phyloP scores from a whole-genome alignment of 1,284 basidiomycete genomes.

The Ceratorhiza oryzae-sativae region DNA sequence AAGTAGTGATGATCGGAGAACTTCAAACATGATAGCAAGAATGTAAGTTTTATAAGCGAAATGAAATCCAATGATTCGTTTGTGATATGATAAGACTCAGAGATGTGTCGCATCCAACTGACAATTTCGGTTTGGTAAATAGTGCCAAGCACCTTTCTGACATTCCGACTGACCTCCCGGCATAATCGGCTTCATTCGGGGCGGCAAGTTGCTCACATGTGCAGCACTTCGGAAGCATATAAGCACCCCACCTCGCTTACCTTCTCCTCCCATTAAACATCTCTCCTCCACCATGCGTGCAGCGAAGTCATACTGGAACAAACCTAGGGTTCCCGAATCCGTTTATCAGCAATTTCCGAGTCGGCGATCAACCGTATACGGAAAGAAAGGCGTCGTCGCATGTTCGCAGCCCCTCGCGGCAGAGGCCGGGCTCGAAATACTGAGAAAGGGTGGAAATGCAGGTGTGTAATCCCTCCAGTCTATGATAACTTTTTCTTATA shows the following conservation, averaged over 20 bases:
- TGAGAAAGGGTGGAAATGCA: slow-evolving; percentile 91
- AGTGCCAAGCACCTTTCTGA: neutral
- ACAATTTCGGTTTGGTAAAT: neutral
- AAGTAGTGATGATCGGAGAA: slow-evolving; percentile 73
- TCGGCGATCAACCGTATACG: slow-evolving; percentile 78
- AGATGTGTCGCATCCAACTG: neutral
- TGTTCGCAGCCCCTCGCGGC: slow-evolving; percentile 91
- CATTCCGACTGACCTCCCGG: too few species aligned
- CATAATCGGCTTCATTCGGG: slow-evolving; percentile 38
- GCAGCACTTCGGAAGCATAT: slow-evolving; percentile 31
- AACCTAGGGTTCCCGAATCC: slow-evolving; percentile 66
- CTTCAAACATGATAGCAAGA: slow-evolving; percentile 51
- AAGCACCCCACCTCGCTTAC: neutral
- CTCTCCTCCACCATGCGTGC: slow-evolving; percentile 8
- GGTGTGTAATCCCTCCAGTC: slow-evolving; percentile 54
- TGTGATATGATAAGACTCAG: neutral
- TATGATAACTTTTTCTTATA: neutral
- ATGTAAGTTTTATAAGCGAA: neutral
- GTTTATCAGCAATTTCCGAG: slow-evolving; percentile 69
- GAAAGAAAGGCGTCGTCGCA: slow-evolving; percentile 86
- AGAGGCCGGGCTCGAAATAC: slow-evolving; percentile 86
- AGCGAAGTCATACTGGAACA: slow-evolving; percentile 66
- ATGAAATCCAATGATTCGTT: neutral
- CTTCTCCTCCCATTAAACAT: neutral
- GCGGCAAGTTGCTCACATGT: slow-evolving; percentile 8